Evolutionary conservation across 208 protist species (phyloP), one percentile per base, ranked within the genome.

Genomic region (Jaenimonas drosophilae): DNA sequence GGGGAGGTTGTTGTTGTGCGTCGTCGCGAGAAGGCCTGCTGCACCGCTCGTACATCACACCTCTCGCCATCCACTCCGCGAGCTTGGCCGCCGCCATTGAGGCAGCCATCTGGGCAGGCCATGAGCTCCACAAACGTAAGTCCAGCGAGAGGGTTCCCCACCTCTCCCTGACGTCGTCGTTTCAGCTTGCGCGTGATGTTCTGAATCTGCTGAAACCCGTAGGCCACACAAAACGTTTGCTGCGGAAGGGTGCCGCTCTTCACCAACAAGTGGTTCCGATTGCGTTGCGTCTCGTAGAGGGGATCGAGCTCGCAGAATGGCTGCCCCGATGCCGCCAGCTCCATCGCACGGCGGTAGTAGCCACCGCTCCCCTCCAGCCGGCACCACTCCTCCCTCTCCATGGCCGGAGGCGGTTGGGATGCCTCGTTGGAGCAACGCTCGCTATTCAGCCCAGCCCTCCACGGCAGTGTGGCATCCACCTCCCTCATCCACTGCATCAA

Each of bases 121-220:
- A 98, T 98, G 11, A 98, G 45, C 62, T 99, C 96, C n/a, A 98
- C 71, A 68, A 97, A 98, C 23, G 96, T 78, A n/a, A 7, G 9
- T 6, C 37, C 37, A 6, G 37, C 37, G 7, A 11, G 16, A 21
- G 9, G 16, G 51, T 79, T 80, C 3, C 33, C 32, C 26, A 62
- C 47, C 37, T 76, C 57, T 3, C 70, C 45, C 2, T 72, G 49
- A 28, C 65, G 58, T 16, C 65, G 61, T 37, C 64, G 80, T 57
- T 96, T 97, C 20, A 98, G 40, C 14, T 84, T 88, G 12, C 95
- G 85, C 19, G 98, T 87, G 6, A 98, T 50, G 69, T 98, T 99
- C 70, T 98, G 96, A 49, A 99, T 98, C 64, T 99, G 98, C 37
- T 97, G 81, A 40, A 99, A 98, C 20, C 97, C 97, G 59, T 98